Evolutionary conservation across 352 stramenopile species (phyloP), one percentile per base, ranked within the genome.

Genomic region (Pythium guiyangense): DNA sequence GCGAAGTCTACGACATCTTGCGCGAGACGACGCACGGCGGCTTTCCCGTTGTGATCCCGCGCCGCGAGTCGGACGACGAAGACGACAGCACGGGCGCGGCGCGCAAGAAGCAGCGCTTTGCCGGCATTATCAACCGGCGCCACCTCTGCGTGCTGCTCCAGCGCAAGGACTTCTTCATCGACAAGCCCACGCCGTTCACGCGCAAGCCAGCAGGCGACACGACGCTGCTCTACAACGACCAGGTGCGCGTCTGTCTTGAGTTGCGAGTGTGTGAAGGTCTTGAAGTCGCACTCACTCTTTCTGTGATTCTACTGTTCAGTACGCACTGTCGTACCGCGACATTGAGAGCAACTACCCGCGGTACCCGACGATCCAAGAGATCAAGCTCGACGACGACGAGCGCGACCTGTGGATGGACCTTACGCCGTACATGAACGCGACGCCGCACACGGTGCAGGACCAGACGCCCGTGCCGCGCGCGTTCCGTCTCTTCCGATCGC

Each of bases 371-470:
- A 85, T 94, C 39, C 69, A 77, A 8, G 84, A 94, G 14, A 91
- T 94, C 64, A 91, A 98, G 59, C 59, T 97, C 6, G 91, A 97
- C 55, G 94, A 96, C 15, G 96, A 95, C 62, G 84, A 94, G 55
- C 71, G 75, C 0, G 78, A 91, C 29, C 55, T 94, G 57, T 94
- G 84, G 84, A 89, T 98, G 67, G 94, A 99, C 67, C 69, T 99
- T 25, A 90, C 96, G n/a, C 96, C 97, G 1, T 99, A 99, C 77
- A 96, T 98, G 64, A 98, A 99, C 70, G 89, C 93, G 25, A 97
- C 94, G 22, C 94, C 96, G 6, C 96, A 98, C 65, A 98, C 84
- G 2, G 91, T 99, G 1, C 96, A 98, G 52, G 92, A 98, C 54
- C 79, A 88, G 60, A 94, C 92, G 0, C 97, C 94, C 2, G 93